Base-by-base conservation (phyloP, 768 basidiomycete genomes). In the Termitomyces sp. region DNA sequence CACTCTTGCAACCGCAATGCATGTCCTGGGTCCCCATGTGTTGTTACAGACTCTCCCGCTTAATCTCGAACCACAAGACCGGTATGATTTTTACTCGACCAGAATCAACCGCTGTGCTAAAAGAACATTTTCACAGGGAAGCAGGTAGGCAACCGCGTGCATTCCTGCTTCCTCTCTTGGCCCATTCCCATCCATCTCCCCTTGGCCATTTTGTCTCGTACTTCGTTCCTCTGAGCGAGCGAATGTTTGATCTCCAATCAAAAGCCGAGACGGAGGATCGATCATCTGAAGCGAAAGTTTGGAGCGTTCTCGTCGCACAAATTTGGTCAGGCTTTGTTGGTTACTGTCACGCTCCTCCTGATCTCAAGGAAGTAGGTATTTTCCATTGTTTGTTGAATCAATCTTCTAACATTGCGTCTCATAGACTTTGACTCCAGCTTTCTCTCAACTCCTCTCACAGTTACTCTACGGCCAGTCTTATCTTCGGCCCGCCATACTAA, bases 181-280 rank as follows among this genome's bases (percentile, higher is more conserved):
- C 87, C 13, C 84, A 91, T 32, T 82, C 87, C 3, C 89, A 98
- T 69, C 80, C 87, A 2, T 89, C 95, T 2, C 87, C 87, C 1
- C 76, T 98, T 48, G 73, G 75, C 0, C 95, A 96, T 74, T 99
- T 98, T 66, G 80, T 92, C 35, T 81, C 83, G 2, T 92, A 91
- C 70, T 98, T 98, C 64, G 89, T 98, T 8, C 96, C 96, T 18
- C 73, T 98, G 50, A 97, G 94, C 49, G 95, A 98, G 70, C 80
- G 86, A 18, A 87, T 98, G 81, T 99, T 98, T 67, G 83, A 92
- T 66, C 73, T 92, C 38, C 90, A 95, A 67, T 85, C 90, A 59
- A 86, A 81, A 16, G 90, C 93, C 0, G 90, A 91, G 61, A 74
- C 78, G 7, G 87, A 87, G 55, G 84, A 82, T 13, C 83, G 86